Base-by-base conservation (phyloP, 164 flowering plant species). In the Warburgia ugandensis region DNA sequence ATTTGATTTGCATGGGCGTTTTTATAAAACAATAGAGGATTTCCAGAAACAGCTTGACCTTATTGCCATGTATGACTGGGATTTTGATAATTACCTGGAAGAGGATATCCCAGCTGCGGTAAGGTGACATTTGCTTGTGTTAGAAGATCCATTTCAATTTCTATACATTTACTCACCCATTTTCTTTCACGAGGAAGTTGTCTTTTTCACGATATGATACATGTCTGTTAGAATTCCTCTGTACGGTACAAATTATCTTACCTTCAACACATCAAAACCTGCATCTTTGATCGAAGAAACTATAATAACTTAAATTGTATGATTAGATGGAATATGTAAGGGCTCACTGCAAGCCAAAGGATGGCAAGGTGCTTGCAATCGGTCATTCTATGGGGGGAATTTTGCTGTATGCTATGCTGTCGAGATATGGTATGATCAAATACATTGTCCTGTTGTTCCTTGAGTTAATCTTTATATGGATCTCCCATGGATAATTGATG, bases 351-450 rank as follows among this genome's bases (percentile, higher is more conserved):
- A 84, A 75, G 54, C 94, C 99, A 11, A 78, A 69, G 62, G 96
- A 94, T 75, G 95, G 92, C 27, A 87, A 81, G 54, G 54, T 94
- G 65, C 73, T 89, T 50, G 97, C 96, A 14, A 76, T 89, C 66
- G 99, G 99, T 51, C 99, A 94, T 58, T 94, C 99, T 48, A 94
- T 89, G 97, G 97, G 99, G 17, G 99, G 99, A 17, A 89, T 94
- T 54, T 71, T 94, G 74, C 79, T 94, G 30, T 94, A 94, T 67
- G 83, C 94, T 2, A 73, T 78, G 86, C 68, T 83, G n/a, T 83
- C 97, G 52, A 72, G 71, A 54, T 78, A 61, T 66, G 86, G 99
- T 94, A 76, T 71, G 85, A 47, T 41, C 25, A 3, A 48, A 36
- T 45, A 17, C 52, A 16, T 30, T 28, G 19, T 17, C 27, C n/a